These are phyloP conservation scores for Populus davidiana DNA, from an alignment of 345 rosid genomes.

Conservation along the genomic window DNA sequence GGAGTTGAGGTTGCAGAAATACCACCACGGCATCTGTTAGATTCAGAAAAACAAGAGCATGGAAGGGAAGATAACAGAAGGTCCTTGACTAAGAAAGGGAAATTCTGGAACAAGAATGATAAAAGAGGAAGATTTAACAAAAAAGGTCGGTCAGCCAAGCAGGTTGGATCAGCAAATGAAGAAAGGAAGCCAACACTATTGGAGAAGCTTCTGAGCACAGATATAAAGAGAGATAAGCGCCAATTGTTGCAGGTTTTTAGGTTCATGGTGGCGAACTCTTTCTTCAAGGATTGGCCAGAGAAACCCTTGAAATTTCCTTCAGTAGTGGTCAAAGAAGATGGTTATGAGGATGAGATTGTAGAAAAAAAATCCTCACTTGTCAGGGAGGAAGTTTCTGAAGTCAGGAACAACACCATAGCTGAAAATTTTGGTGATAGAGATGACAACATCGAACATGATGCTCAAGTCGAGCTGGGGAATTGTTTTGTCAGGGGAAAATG, in stretches of 20 bases:
- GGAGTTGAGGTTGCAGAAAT: constrained; percentile 92
- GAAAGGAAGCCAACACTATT: constrained; percentile 58
- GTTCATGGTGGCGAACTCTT: constrained; percentile 69
- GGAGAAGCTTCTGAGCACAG: constrained; percentile 74
- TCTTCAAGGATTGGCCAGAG: constrained; percentile 61
- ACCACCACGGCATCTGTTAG: constrained; percentile 61
- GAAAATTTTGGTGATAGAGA: constrained; percentile 2
- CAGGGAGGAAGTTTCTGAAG: constrained; percentile 21
- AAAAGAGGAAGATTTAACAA: constrained; percentile 45
- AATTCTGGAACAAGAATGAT: constrained; percentile 39
- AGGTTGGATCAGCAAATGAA: constrained; percentile 18
- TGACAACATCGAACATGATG: not conserved
- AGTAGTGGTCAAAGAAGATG: constrained; percentile 52
- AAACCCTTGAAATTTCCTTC: constrained; percentile 56
- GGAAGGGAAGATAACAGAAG: constrained; percentile 29
- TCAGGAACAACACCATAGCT: not conserved
- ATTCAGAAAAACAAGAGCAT: constrained; percentile 36
- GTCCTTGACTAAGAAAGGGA: constrained; percentile 32
- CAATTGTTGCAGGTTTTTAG: constrained; percentile 65
- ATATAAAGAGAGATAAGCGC: constrained; percentile 61
- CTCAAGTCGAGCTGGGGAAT: constrained; percentile 5
- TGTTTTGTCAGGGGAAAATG: constrained; percentile 2
- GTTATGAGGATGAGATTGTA: constrained; percentile 23
- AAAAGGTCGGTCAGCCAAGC: constrained; percentile 31
- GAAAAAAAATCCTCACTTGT: constrained; percentile 24